phyloP scores from a whole-genome alignment of 1,284 basidiomycete genomes.

The Xerocomus minutiporus region DNA sequence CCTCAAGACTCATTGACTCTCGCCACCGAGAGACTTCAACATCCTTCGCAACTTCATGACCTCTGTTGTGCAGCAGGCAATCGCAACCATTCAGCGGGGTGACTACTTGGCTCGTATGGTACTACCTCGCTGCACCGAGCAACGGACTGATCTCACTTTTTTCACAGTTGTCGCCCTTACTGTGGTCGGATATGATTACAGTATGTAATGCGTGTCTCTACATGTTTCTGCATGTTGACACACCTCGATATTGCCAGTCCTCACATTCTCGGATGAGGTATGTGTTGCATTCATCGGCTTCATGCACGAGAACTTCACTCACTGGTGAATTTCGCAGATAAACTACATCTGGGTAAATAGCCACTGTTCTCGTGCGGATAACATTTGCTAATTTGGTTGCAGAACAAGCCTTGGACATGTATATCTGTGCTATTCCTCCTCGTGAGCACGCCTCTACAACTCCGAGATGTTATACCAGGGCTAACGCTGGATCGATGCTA shows the following conservation, averaged over 20 bases:
- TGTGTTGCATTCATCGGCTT: background rate
- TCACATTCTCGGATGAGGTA: background rate
- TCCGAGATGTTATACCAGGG: background rate
- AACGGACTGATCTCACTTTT: background rate
- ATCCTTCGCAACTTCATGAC: background rate
- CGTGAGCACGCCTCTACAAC: background rate
- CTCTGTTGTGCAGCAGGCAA: background rate
- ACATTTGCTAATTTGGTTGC: background rate
- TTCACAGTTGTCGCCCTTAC: background rate
- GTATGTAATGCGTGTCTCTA: background rate
- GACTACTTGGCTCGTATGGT: background rate
- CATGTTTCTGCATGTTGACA: background rate
- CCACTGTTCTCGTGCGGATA: too few species aligned
- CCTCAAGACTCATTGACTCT: too few species aligned
- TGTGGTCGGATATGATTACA: background rate
- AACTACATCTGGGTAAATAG: background rate
- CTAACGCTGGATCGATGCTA: background rate
- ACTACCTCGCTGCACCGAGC: background rate
- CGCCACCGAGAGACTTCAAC: background rate
- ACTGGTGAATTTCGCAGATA: background rate
- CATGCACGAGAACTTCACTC: background rate
- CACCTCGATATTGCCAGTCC: background rate
- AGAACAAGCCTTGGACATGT: background rate
- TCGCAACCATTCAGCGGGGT: too few species aligned
- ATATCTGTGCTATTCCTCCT: background rate